phyloP scores from a whole-genome alignment of 148 eudicot species.

The Cornus florida region DNA sequence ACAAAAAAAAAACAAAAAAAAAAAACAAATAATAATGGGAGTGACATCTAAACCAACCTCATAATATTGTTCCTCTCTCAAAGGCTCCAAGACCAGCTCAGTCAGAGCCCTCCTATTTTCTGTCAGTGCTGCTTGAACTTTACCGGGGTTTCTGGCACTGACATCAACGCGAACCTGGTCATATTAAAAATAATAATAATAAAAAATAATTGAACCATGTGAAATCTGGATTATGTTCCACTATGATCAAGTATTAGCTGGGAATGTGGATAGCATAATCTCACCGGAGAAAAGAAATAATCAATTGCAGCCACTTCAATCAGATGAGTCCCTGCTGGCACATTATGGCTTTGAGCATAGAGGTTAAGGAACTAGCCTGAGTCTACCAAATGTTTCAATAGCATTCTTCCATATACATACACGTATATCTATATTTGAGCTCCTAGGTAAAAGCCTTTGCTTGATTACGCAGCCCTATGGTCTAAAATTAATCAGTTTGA shows the following conservation, averaged over 20 bases:
- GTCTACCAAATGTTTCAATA: background rate
- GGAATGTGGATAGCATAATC: slow-evolving; percentile 19
- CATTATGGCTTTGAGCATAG: slow-evolving; percentile 64
- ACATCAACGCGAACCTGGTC: slow-evolving; percentile 88
- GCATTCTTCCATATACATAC: background rate
- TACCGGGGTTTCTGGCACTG: slow-evolving; percentile 95
- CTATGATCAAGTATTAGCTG: background rate
- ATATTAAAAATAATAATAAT: background rate
- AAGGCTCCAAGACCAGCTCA: slow-evolving; percentile 93
- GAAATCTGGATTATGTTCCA: background rate
- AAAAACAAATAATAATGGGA: background rate
- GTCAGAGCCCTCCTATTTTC: slow-evolving; percentile 83
- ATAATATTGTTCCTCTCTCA: slow-evolving; percentile 83
- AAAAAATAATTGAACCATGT: background rate
- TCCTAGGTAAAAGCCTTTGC: too few species aligned
- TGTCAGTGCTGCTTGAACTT: slow-evolving; percentile 96
- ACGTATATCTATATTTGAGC: too few species aligned
- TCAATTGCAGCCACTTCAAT: slow-evolving; percentile 90
- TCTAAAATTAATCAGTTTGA: too few species aligned
- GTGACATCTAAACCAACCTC: slow-evolving; percentile 48
- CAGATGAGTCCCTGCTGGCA: slow-evolving; percentile 96
- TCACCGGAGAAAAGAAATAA: slow-evolving; percentile 91
- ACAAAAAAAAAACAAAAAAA: background rate
- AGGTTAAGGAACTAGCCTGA: slow-evolving; percentile 45
- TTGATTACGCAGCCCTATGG: background rate